Evolutionary conservation across 2,329 filamentous ascomycete species (phyloP).

Genomic region (Microdochium trichocladiopsis): DNA sequence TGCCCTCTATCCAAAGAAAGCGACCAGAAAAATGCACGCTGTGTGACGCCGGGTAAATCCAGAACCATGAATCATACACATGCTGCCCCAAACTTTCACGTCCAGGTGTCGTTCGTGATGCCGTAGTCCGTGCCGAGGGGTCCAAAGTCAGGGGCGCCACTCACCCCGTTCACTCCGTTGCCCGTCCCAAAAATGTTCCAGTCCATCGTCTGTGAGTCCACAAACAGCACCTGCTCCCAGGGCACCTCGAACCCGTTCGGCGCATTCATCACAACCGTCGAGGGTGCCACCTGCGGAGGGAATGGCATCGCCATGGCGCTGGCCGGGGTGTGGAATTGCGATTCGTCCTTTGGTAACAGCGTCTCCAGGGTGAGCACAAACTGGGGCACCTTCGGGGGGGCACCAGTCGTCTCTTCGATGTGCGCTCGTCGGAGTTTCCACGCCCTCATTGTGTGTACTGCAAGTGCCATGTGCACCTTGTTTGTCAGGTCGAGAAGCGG

Average conservation of each 20-base stretch:
- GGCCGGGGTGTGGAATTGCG: not conserved
- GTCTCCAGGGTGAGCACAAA: slow-evolving; percentile 38
- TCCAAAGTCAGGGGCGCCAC: slow-evolving; percentile 5
- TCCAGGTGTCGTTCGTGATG: not conserved
- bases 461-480: slow-evolving; percentile 36
- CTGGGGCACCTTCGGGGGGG: slow-evolving; percentile 30
- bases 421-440: slow-evolving; percentile 44
- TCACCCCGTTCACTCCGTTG: slow-evolving; percentile 5
- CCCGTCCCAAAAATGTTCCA: slow-evolving; percentile 20
- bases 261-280: not conserved
- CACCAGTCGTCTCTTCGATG: slow-evolving; percentile 25
- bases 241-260: slow-evolving; percentile 6
- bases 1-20: not conserved
- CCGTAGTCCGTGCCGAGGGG: not conserved
- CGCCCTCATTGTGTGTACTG: slow-evolving; percentile 39
- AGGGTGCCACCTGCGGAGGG: not conserved
- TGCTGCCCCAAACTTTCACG: not conserved
- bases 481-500: slow-evolving; percentile 42
- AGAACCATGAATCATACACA: no score
- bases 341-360: slow-evolving; percentile 30
- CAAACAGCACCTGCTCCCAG: slow-evolving; percentile 24
- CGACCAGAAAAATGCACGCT: no score
- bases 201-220: slow-evolving; percentile 15
- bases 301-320: not conserved
- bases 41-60: no score